Conservation (phyloP, 2,329 filamentous ascomycete species). For the Cercospora citrullina region DNA sequence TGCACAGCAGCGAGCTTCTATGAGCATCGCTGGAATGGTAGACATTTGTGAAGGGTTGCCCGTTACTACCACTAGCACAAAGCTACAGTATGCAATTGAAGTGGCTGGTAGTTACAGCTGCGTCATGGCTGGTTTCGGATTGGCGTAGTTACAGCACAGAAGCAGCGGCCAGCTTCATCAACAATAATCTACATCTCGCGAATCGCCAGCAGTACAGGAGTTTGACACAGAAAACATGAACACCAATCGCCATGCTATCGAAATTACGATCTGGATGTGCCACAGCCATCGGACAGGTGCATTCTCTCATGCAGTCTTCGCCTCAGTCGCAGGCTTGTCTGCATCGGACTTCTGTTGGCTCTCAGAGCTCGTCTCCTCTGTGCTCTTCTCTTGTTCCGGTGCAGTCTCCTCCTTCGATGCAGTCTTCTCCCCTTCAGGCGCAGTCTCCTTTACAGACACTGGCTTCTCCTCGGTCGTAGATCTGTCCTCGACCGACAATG, state of each 20-base stretch:
- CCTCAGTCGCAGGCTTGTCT: slow-evolving; percentile 5
- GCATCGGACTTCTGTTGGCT: not conserved
- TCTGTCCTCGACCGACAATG: not conserved
- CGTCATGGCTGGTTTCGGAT: not conserved
- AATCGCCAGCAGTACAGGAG: not conserved
- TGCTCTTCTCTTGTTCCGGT: not conserved
- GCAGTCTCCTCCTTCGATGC: not conserved
- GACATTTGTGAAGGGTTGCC: not conserved
- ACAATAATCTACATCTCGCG: too few species aligned
- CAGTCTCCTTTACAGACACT: not conserved
- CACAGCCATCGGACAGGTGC: not conserved
- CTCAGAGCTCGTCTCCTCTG: not conserved
- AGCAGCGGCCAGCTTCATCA: not conserved
- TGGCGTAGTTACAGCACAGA: not conserved
- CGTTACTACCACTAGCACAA: not conserved
- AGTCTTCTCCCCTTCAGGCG: not conserved
- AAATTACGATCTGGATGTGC: not conserved
- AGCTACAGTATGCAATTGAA: not conserved
- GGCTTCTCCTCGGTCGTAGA: not conserved
- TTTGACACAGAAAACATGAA: not conserved
- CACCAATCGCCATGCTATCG: not conserved
- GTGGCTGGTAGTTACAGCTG: not conserved
- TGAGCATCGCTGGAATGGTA: not conserved
- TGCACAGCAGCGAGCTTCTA: not conserved
- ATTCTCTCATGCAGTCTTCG: slow-evolving; percentile 3